phyloP scores from a whole-genome alignment of 306 rosid genomes.

The Alnus glutinosa region DNA sequence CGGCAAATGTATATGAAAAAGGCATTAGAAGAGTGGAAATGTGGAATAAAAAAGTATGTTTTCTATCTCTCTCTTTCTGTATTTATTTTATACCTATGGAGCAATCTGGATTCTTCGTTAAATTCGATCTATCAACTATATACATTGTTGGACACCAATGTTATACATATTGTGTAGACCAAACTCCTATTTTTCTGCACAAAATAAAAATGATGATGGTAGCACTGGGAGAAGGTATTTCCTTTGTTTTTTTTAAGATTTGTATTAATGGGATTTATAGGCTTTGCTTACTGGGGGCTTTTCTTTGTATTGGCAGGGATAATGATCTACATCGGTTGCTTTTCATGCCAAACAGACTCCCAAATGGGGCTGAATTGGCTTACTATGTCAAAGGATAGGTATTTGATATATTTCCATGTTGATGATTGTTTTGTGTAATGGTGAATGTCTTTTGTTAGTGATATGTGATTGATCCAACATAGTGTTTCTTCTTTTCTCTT shows the following conservation, averaged over 20 bases:
- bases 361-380: too few species aligned
- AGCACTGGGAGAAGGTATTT: constrained; percentile 76
- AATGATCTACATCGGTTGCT: too few species aligned
- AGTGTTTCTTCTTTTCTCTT: too few species aligned
- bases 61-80: constrained; percentile 19
- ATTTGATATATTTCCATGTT: too few species aligned
- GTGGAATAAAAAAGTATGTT: constrained; percentile 47
- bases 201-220: constrained; percentile 64
- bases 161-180: constrained; percentile 46
- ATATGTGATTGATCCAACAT: too few species aligned
- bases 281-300: constrained; percentile 2
- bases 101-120: constrained; percentile 24
- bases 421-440: too few species aligned
- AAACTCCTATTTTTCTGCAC: constrained; percentile 40
- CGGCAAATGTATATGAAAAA: constrained; percentile 23
- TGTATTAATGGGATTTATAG: neutral
- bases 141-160: constrained; percentile 18
- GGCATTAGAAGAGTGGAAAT: constrained; percentile 48
- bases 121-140: constrained; percentile 11
- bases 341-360: too few species aligned
- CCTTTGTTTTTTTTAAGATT: neutral
- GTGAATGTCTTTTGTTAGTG: too few species aligned
- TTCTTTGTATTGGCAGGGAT: too few species aligned
- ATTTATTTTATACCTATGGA: neutral
- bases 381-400: too few species aligned